Evolutionary conservation across 176 grass and related monocot genomes (phyloP).

Genomic region (Typha latifolia): DNA sequence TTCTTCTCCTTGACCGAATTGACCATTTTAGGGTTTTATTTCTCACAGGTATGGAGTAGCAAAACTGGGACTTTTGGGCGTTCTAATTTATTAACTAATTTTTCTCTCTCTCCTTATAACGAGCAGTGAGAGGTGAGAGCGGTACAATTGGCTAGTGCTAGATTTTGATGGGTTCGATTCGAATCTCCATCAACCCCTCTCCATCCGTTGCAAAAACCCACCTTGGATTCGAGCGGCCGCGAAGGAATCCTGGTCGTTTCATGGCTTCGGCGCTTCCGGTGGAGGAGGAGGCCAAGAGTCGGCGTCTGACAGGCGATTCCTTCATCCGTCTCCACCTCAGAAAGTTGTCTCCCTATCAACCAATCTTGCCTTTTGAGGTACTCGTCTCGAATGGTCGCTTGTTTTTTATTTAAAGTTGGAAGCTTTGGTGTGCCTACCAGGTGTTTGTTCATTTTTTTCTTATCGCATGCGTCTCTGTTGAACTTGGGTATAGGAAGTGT

Average conservation of each 20-base stretch:
- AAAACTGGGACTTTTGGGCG: no score
- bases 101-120: no score
- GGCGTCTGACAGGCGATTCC: constrained; percentile 43
- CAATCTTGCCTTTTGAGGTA: constrained; percentile 40
- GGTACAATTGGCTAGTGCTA: no score
- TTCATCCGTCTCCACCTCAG: constrained; percentile 77
- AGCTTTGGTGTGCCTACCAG: background rate
- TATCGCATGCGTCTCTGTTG: background rate
- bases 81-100: no score
- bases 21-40: no score
- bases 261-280: constrained; percentile 32
- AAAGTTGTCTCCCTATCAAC: constrained; percentile 73
- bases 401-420: background rate
- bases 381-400: background rate
- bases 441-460: background rate
- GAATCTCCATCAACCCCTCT: constrained; percentile 6
- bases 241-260: background rate
- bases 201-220: background rate
- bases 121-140: no score
- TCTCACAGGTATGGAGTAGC: no score
- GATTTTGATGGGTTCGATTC: constrained; percentile 3
- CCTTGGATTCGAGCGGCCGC: constrained; percentile 2
- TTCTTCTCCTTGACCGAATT: no score
- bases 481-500: background rate
- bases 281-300: constrained; percentile 21